Evolutionary conservation across 2,329 filamentous ascomycete genomes (phyloP).

Genomic region (Talaromyces sp.): DNA sequence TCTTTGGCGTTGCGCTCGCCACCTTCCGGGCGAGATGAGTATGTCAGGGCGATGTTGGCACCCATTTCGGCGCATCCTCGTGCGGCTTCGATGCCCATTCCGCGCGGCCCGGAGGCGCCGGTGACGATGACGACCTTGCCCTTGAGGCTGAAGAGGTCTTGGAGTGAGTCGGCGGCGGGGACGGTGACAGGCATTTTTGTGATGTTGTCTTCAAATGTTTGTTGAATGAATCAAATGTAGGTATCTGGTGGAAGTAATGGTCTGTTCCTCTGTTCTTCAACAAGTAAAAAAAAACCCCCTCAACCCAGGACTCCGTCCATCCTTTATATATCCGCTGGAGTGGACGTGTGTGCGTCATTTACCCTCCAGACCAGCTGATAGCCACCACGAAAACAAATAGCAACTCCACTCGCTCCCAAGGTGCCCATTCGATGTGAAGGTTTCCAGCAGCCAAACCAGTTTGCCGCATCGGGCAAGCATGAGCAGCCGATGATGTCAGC

Average conservation of each 20-base stretch:
- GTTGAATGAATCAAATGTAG: too few species aligned
- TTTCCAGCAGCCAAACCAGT: background rate
- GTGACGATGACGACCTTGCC: slow-evolving; percentile 47
- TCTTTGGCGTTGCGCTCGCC: slow-evolving; percentile 64
- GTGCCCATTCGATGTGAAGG: background rate
- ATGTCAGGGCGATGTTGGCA: slow-evolving; percentile 63
- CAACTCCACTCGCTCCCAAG: background rate
- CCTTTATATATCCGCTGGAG: background rate
- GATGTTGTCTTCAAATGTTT: background rate
- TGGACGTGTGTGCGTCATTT: background rate
- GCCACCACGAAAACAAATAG: background rate
- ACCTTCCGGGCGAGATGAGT: slow-evolving; percentile 57
- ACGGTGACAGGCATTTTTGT: slow-evolving; percentile 34
- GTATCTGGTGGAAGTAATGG: too few species aligned
- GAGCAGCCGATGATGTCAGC: background rate
- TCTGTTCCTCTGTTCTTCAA: too few species aligned
- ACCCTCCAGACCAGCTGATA: background rate
- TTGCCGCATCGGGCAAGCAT: background rate
- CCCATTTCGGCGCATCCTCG: slow-evolving; percentile 62
- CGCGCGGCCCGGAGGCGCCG: slow-evolving; percentile 55
- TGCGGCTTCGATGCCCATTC: slow-evolving; percentile 64
- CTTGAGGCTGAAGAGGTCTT: slow-evolving; percentile 45
- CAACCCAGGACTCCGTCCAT: background rate
- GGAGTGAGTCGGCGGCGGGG: slow-evolving; percentile 28
- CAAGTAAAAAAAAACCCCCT: background rate